A percentile compares a stretch with the other conserved stretches of the same genome.
phyloP scores from a whole-genome alignment of 202 grass and related monocot genomes.

The Setaria italica region DNA sequence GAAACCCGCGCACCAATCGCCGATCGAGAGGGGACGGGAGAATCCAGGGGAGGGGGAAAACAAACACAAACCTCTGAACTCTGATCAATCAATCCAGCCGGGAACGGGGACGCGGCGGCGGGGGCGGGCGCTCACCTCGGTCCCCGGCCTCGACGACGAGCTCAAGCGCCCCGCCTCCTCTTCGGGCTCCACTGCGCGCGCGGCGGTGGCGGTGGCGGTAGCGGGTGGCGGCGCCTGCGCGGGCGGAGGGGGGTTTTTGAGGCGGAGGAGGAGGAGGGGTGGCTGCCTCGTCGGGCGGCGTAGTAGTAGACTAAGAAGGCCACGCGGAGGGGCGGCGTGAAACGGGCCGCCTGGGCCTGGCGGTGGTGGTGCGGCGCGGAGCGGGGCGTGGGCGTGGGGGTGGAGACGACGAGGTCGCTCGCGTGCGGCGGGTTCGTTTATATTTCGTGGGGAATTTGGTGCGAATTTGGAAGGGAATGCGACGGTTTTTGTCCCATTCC shows the following conservation, averaged over 20 bases:
- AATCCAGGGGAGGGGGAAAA: too few species aligned
- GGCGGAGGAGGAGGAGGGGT: background rate
- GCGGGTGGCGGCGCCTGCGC: background rate
- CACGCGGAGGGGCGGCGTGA: constrained; percentile 43
- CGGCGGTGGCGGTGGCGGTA: background rate
- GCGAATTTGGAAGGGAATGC: constrained; percentile 37
- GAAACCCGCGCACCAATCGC: background rate
- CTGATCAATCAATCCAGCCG: background rate
- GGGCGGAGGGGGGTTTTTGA: background rate
- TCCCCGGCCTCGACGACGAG: background rate
- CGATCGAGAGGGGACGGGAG: background rate
- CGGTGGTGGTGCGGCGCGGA: background rate
- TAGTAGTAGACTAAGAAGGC: background rate
- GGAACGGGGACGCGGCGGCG: background rate
- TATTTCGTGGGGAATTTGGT: constrained; percentile 27
- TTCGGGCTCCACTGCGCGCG: background rate
- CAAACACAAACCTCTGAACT: background rate
- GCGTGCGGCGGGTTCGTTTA: constrained; percentile 22
- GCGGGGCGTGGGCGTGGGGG: background rate
- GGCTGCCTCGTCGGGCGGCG: background rate
- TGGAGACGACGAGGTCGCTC: constrained; percentile 35
- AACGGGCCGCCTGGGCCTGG: constrained; percentile 38
- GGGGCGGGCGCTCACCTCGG: constrained; percentile 7
- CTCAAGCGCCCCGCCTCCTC: constrained; percentile 10
- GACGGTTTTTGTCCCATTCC: background rate